phyloP scores from a whole-genome alignment of 495 filamentous ascomycete genomes.

The Cetradonia linearis region DNA sequence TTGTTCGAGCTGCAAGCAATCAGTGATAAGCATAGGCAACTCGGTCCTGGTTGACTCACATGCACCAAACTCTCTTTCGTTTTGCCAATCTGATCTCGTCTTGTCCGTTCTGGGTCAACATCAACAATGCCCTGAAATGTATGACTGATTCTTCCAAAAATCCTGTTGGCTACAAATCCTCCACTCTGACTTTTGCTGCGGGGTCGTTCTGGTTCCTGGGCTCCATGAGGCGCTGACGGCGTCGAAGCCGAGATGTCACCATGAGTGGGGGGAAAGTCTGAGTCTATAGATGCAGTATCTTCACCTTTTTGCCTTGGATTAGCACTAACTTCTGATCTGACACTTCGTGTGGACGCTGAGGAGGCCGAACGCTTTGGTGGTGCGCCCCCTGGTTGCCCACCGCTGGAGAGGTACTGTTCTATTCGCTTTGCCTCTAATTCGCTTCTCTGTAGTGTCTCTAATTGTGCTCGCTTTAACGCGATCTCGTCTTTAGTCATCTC shows the following conservation, averaged over 20 bases:
- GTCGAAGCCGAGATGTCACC: slow-evolving; percentile 45
- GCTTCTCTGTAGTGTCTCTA: slow-evolving; percentile 78
- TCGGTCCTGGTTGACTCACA: slow-evolving; percentile 31
- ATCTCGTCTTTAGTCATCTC: slow-evolving; percentile 94
- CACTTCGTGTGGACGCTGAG: slow-evolving; percentile 36
- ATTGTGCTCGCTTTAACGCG: slow-evolving; percentile 61
- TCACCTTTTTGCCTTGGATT: slow-evolving; percentile 35
- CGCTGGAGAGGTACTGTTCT: slow-evolving; percentile 73
- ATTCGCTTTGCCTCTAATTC: slow-evolving; percentile 87
- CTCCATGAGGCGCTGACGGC: slow-evolving; percentile 43
- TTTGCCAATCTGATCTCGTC: slow-evolving; percentile 89
- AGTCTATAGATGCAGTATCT: slow-evolving; percentile 78
- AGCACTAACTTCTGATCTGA: slow-evolving; percentile 37
- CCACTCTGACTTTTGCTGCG: slow-evolving; percentile 55
- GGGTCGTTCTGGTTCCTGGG: slow-evolving; percentile 29
- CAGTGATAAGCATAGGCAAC: slow-evolving; percentile 12
- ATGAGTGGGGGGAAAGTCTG: slow-evolving; percentile 87
- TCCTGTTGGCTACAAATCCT: slow-evolving; percentile 77
- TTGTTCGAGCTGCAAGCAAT: slow-evolving; percentile 59
- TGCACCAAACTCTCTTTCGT: slow-evolving; percentile 65
- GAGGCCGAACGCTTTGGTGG: slow-evolving; percentile 59
- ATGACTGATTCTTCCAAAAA: slow-evolving; percentile 91
- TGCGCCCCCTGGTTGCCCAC: slow-evolving; percentile 43
- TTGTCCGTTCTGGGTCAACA: slow-evolving; percentile 84
- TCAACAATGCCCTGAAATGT: slow-evolving; percentile 93